Evolutionary conservation across 2,329 filamentous ascomycete genomes (phyloP).

Genomic region (Fusarium robinianum): DNA sequence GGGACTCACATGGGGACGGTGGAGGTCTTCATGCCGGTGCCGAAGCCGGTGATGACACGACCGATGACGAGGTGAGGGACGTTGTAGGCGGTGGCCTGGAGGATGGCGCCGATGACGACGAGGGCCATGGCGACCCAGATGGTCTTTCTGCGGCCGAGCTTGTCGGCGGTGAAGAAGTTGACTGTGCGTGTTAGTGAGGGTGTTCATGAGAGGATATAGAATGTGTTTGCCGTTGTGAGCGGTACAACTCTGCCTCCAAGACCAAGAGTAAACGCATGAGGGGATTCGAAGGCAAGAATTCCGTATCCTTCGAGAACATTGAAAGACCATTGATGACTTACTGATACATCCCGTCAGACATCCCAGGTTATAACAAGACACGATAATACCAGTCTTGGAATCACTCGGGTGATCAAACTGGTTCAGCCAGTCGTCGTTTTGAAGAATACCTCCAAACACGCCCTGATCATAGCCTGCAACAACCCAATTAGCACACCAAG

Average conservation of each 20-base stretch:
- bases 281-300: neutral
- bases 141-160: slow-evolving; percentile 53
- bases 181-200: slow-evolving; percentile 19
- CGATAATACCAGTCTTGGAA: slow-evolving; percentile 37
- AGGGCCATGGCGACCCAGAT: slow-evolving; percentile 58
- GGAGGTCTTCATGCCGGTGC: slow-evolving; percentile 48
- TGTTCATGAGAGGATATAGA: no score
- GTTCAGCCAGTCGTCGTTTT: slow-evolving; percentile 49
- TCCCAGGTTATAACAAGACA: slow-evolving; percentile 46
- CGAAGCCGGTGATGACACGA: slow-evolving; percentile 54
- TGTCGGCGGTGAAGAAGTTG: slow-evolving; percentile 57
- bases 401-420: slow-evolving; percentile 36
- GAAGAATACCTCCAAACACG: slow-evolving; percentile 53
- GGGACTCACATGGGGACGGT: slow-evolving; percentile 43
- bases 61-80: slow-evolving; percentile 55
- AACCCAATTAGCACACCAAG: no score
- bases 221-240: no score
- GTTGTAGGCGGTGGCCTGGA: slow-evolving; percentile 55
- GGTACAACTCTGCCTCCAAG: no score
- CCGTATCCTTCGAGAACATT: no score
- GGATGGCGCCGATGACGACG: slow-evolving; percentile 61
- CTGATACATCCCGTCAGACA: slow-evolving; percentile 48
- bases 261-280: no score
- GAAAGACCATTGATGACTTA: no score
- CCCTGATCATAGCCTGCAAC: slow-evolving; percentile 56